Conservation (phyloP, 257 asterid species). For the Mentha longifolia region DNA sequence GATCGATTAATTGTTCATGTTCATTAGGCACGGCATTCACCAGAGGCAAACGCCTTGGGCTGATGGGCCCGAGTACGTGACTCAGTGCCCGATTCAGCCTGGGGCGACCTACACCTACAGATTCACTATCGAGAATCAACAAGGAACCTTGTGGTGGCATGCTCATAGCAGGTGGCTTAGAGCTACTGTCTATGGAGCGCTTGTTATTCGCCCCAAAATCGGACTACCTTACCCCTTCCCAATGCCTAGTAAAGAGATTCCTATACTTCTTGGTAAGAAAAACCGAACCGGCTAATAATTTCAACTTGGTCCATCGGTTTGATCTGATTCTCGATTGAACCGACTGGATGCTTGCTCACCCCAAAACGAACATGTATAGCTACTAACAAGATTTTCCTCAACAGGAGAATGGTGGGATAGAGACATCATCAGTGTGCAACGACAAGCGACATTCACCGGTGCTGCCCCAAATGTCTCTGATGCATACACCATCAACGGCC, state of each 20-base stretch:
- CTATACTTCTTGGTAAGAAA: slow-evolving; percentile 58
- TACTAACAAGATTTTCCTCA: not conserved
- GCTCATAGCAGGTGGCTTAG: slow-evolving; percentile 72
- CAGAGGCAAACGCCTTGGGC: slow-evolving; percentile 77
- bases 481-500: slow-evolving; percentile 83
- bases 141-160: slow-evolving; percentile 76
- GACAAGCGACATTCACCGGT: slow-evolving; percentile 68
- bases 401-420: slow-evolving; percentile 89
- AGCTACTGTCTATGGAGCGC: slow-evolving; percentile 67
- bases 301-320: no score
- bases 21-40: slow-evolving; percentile 62
- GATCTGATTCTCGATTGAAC: no score
- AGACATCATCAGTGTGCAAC: slow-evolving; percentile 56
- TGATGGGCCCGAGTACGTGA: slow-evolving; percentile 70
- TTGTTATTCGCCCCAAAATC: slow-evolving; percentile 52
- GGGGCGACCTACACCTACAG: slow-evolving; percentile 61
- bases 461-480: slow-evolving; percentile 76
- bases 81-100: slow-evolving; percentile 74
- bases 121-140: slow-evolving; percentile 61
- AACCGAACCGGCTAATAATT: no score
- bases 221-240: slow-evolving; percentile 56
- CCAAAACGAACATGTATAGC: no score
- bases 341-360: no score
- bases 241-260: slow-evolving; percentile 46
- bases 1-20: not conserved